Conservation (phyloP, 495 filamentous ascomycete species). For the Hypoxylon fragiforme region DNA sequence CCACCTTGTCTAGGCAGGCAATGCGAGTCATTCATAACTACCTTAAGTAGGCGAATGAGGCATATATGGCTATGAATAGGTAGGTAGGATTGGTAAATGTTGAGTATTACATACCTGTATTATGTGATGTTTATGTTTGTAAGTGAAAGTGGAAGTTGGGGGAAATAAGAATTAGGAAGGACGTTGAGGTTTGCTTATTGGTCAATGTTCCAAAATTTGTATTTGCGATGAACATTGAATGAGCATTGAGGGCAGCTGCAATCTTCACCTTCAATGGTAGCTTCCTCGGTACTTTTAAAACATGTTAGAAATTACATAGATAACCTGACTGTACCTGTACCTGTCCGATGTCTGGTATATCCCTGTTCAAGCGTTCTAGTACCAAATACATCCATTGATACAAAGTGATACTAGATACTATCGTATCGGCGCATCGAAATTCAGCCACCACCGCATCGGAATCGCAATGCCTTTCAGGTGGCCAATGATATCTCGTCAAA, state of each 20-base stretch:
- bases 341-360: too few relatives aligned
- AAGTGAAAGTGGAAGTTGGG: constrained; percentile 17
- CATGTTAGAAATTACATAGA: too few relatives aligned
- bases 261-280: background rate
- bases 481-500: constrained; percentile 15
- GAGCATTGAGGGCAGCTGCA: constrained; percentile 16
- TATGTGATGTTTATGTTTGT: constrained; percentile 23
- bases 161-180: constrained; percentile 16
- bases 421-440: constrained; percentile 20
- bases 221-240: constrained; percentile 10
- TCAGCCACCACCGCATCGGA: constrained; percentile 15
- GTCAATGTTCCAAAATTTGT: too few relatives aligned
- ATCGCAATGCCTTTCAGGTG: background rate
- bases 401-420: background rate
- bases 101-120: constrained; percentile 31
- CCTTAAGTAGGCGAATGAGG: too few relatives aligned
- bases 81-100: too few relatives aligned
- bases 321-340: too few relatives aligned
- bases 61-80: too few relatives aligned
- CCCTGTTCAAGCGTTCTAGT: too few relatives aligned
- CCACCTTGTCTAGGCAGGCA: too few relatives aligned
- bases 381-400: too few relatives aligned
- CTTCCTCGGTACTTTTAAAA: background rate
- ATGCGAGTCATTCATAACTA: too few relatives aligned
- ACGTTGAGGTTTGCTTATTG: constrained; percentile 1